Evolutionary conservation across 768 basidiomycete genomes (phyloP).

Genomic region (Pisolithus microcarpus): DNA sequence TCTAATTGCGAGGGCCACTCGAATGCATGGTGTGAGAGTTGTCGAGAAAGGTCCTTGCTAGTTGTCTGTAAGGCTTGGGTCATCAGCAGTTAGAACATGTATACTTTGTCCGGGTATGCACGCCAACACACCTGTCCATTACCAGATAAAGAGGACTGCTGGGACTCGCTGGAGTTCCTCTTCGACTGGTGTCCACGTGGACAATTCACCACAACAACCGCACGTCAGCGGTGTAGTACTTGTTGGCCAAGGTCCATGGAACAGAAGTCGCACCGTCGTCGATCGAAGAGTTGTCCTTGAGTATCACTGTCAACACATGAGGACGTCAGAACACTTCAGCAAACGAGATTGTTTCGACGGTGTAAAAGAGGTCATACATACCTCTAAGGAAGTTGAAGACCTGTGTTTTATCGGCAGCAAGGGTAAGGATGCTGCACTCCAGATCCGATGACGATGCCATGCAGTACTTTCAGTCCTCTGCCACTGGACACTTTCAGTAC

Average conservation of each 20-base stretch:
- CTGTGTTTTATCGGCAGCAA: conserved; percentile 15
- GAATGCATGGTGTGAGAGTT: conserved; percentile 46
- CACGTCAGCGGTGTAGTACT: conserved; percentile 75
- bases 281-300: neutral
- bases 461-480: neutral
- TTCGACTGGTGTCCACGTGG: conserved; percentile 35
- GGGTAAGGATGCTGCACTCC: conserved; percentile 21
- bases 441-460: conserved; percentile 4
- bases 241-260: conserved; percentile 74
- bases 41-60: conserved; percentile 40
- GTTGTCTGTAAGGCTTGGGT: conserved; percentile 50
- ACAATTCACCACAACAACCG: conserved; percentile 52
- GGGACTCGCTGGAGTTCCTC: conserved; percentile 40
- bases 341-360: conserved; percentile 8
- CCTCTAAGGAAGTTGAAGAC: conserved; percentile 19
- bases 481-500: too few species aligned
- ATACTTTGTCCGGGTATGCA: neutral
- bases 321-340: conserved; percentile 6
- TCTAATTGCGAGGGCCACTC: conserved; percentile 70
- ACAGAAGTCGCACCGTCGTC: conserved; percentile 24
- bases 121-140: conserved; percentile 50
- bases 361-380: conserved; percentile 12
- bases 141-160: conserved; percentile 70
- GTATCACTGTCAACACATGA: conserved; percentile 6
- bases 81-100: neutral